Percentiles rank a stretch among this genome's conserved stretches.
phyloP scores from a whole-genome alignment of 2,329 filamentous ascomycete species.

The Alternaria sp. region DNA sequence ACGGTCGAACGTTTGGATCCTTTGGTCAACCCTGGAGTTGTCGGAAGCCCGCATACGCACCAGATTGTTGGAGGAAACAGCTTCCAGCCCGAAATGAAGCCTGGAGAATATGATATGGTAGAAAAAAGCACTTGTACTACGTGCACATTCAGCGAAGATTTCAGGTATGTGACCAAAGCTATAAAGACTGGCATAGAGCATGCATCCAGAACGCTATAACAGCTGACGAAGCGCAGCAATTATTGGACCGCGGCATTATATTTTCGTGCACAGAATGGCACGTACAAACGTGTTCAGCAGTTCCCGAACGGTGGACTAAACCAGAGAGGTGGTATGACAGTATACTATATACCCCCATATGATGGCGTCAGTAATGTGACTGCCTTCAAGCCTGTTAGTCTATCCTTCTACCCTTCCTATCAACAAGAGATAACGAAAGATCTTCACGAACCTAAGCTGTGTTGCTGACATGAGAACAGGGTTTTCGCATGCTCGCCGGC shows the following conservation, averaged over 20 bases:
- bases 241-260: conserved; percentile 47
- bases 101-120: conserved; percentile 35
- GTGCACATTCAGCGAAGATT: conserved; percentile 39
- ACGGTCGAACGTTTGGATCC: conserved; percentile 43
- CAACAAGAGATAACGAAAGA: not conserved
- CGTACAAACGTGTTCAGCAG: conserved; percentile 42
- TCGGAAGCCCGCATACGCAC: conserved; percentile 42
- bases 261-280: conserved; percentile 41
- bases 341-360: conserved; percentile 46
- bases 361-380: conserved; percentile 38
- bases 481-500: conserved; percentile 60
- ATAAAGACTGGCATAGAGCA: not conserved
- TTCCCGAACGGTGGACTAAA: conserved; percentile 33
- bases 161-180: conserved; percentile 12
- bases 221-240: conserved; percentile 11
- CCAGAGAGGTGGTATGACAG: conserved; percentile 42
- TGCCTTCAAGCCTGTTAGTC: conserved; percentile 40
- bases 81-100: conserved; percentile 38
- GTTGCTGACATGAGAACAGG: conserved; percentile 2
- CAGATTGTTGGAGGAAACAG: conserved; percentile 43
- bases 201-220: no score
- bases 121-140: conserved; percentile 38
- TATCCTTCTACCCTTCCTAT: not conserved
- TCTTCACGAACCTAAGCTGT: not conserved
- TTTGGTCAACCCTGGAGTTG: conserved; percentile 37